Percentiles rank a stretch among this genome's conserved stretches.
These are phyloP conservation scores for Mentha longifolia DNA, from an alignment of 257 asterid species.

Conservation along the genomic window DNA sequence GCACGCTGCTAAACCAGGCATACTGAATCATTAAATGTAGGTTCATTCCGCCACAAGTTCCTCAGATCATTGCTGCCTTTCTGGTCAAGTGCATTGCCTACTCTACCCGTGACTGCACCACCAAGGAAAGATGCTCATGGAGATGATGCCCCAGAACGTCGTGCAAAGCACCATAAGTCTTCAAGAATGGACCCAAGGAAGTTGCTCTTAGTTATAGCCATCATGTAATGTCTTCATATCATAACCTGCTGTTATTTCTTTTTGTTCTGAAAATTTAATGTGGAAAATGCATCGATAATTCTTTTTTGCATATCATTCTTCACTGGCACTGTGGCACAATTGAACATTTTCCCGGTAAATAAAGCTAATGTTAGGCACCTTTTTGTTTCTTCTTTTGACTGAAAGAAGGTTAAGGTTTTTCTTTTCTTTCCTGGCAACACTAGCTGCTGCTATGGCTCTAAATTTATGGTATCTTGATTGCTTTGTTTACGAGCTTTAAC, in stretches of 20 bases:
- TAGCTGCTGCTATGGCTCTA: neutral
- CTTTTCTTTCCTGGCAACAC: neutral
- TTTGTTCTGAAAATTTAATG: neutral
- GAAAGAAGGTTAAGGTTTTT: neutral
- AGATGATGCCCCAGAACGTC: slow-evolving; percentile 76
- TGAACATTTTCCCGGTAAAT: neutral
- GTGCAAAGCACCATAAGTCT: slow-evolving; percentile 65
- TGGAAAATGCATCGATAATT: neutral
- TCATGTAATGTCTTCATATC: slow-evolving; percentile 36
- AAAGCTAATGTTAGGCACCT: neutral
- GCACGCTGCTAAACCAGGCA: slow-evolving; percentile 12
- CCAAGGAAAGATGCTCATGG: slow-evolving; percentile 76
- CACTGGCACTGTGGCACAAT: neutral
- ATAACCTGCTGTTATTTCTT: slow-evolving; percentile 7
- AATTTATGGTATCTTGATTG: neutral
- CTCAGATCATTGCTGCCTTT: slow-evolving; percentile 86
- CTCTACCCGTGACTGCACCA: slow-evolving; percentile 91
- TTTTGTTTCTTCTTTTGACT: neutral
- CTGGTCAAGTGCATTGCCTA: slow-evolving; percentile 92
- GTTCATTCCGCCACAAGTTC: slow-evolving; percentile 77
- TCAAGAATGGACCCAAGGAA: slow-evolving; percentile 96
- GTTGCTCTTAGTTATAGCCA: slow-evolving; percentile 74
- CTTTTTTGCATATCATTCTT: slow-evolving; percentile 5
- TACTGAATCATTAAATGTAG: slow-evolving; percentile 34
- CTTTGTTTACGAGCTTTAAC: neutral